Base-by-base conservation (phyloP, 108 stramenopile genomes). In the Nitzschia palea region DNA sequence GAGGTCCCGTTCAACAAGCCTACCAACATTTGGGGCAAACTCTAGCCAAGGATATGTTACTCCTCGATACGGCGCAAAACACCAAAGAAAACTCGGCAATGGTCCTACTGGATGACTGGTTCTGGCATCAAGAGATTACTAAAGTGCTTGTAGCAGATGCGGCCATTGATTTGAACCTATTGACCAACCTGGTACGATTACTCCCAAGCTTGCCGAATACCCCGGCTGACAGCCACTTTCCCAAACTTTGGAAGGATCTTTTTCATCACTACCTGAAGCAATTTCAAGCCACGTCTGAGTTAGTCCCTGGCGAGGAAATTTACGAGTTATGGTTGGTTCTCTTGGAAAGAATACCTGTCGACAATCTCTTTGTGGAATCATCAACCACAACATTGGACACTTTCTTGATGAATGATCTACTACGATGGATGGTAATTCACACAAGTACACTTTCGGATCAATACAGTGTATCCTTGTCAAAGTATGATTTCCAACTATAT, bases 371-470 rank as follows among this genome's bases (percentile, higher is more conserved):
- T 47, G 55, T 30, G 25, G 34, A 67, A 37, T 34, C 59, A 12
- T 42, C 71, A 6, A 32, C 86, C 23, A 50, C 58, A 5, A 48
- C 70, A 6, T 36, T 88, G 28, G 80, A 88, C 47, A 29, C 35
- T 4, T 89, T 92, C 42, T 68, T 88, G 56, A 70, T 88, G 69
- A 88, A 90, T 43, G 79, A 90, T 72, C 42, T 93, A 2, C 70
- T 93, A 18, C 62, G 78, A 43, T 93, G 91, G 91, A 72, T 87
- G 18, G 61, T 90, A 23, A 45, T 86, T 32, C 91, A 90, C 63
- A 76, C 86, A 8, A 77, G 84, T 37, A 52, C 73, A 5, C 22
- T 70, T 31, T 67, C 73, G 8, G 57, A 45, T 8, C 53, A 48
- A 48, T 22, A 25, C 34, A n/a, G 47, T 43, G 36, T 17, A 10